Evolutionary conservation across 2,329 filamentous ascomycete genomes (phyloP), one percentile per base, ranked within the genome.

Genomic region (Nannizziopsis arthrosporioides): DNA sequence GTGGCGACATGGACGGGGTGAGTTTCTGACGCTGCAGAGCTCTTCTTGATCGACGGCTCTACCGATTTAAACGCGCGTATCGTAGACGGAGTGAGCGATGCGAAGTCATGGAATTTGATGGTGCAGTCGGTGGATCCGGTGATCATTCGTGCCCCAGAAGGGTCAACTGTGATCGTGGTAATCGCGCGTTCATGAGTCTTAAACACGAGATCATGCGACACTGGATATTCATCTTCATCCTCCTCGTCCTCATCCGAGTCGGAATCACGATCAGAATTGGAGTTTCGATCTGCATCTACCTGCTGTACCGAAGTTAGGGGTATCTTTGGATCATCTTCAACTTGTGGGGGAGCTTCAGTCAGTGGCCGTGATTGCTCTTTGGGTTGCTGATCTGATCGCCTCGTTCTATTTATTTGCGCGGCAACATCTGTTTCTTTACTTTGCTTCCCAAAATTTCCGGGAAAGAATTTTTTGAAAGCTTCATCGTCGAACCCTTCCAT

Each of bases 31-130:
- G 74, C 79, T 4, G 82, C 75, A 3, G 80, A 76, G 39, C 74
- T 66, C 63, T 93, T 94, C 22, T 80, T 78, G 44, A 81, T 78
- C 57, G 82, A 89, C 0, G 92, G 90, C 61, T 98, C 90, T 42
- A 96, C 75, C 7, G 82, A 89, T 61, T 87, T 88, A 74, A 98
- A 98, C 0, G 92, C 87, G 57, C 90, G 84, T 44, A 98, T 76
- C 0, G 92, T 96, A 4, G 88, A 92, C 1, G 89, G 87, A 0
- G 90, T 95, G 83, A 98, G 93, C 41, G 89, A 85, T 2, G 89
- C 81, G 63, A 98, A 94, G 63, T 98, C 90, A 68, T 95, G 88
- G 14, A 98, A 74, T 62, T 95, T 96, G 59, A 96, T 71, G 1
- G 80, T 85, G 65, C 88, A 93, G 66, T 98, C 92, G 52, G 83